Base-by-base conservation (phyloP, 208 protist species). In the Crithidia fasciculata region DNA sequence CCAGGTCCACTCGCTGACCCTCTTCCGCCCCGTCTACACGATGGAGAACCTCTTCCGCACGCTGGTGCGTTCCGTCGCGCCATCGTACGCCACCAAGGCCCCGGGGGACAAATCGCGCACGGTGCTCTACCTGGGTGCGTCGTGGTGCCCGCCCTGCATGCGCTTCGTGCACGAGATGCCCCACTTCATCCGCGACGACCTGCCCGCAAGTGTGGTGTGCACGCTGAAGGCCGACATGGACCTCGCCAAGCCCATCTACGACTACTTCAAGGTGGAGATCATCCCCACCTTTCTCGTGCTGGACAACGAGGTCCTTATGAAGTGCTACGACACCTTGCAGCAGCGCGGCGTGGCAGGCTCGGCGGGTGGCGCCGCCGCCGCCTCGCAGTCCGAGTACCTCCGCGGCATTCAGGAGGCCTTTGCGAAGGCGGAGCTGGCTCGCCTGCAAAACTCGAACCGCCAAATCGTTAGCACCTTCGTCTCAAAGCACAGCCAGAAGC, bases 121-220 rank as follows among this genome's bases (percentile, higher is more conserved):
- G 2, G 53, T 94, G 40, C 63, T 95, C 36, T 94, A 90, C 77
- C 73, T 93, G 58, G 87, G 92, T 10, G 91, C 91, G n/a, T 90
- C 85, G 13, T 93, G 89, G 88, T 96, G 91, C 80, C 91, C 91
- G 49, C 91, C 89, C 53, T 96, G 92, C 77, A 90, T 92, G 85
- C 83, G 86, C 57, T 84, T 93, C 43, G 82, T 94, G 12, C 66
- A 65, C 39, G 76, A 76, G 59, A 78, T 93, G 68, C 89, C 87
- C 18, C 63, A 66, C 54, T 75, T 94, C 63, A 83, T 92, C 16
- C 63, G 66, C 54, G 74, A 85, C 12, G 82, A 86, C 70, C 64
- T 90, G 57, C 69, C 76, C 9, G 9, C 58, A 5, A 83, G 53
- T 41, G 68, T 94, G 6, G 71, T 74, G 40, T 83, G 76, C 69